Evolutionary conservation across 1,284 basidiomycete genomes (phyloP), one percentile per base, ranked within the genome.

Genomic region (Ustilago shanxiensis): DNA sequence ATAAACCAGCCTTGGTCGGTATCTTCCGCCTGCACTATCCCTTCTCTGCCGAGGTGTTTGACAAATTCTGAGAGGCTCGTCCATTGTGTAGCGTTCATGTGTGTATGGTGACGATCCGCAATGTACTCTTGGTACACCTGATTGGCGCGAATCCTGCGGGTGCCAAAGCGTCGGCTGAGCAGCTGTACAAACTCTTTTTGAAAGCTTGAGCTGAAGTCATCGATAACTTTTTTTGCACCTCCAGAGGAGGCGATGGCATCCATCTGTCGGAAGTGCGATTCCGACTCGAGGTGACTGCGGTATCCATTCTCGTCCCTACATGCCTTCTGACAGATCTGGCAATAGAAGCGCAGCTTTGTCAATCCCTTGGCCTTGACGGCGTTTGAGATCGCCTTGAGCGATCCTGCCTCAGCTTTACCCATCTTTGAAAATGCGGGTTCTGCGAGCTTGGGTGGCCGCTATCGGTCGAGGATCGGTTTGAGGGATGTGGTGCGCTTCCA

Each of bases 51-150:
- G 31, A 99, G 89, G 82, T 95, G 91, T 87, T 96, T 95, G 82
- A 91, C 89, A 81, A 99, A 99, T 83, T 97, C 96, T 13, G 93
- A 93, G 69, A 99, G 89, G 11, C 96, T 97, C 26, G 97, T 93
- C 95, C 97, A 99, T 70, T 94, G 91, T 11, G 97, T 99, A 6
- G 95, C 89, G 87, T 99, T 99, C 97, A 99, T 99, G 88, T 99
- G 97, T 26, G 95, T 89, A 87, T 99, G 97, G 58, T 90, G 87
- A 87, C 96, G 95, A 88, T 98, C 96, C 69, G 93, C 90, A 79
- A 99, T 99, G 87, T 94, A 95, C 87, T 99, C 97, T 87, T 99
- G 95, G 85, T 99, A 99, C 18, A 99, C 96, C 57, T 91, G 92
- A 86, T 99, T 99, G 41, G 95, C 95, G 3, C 80, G 72, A 47